Base-by-base conservation (phyloP, 176 grass and related monocot species). In the Tillandsia leiboldiana region DNA sequence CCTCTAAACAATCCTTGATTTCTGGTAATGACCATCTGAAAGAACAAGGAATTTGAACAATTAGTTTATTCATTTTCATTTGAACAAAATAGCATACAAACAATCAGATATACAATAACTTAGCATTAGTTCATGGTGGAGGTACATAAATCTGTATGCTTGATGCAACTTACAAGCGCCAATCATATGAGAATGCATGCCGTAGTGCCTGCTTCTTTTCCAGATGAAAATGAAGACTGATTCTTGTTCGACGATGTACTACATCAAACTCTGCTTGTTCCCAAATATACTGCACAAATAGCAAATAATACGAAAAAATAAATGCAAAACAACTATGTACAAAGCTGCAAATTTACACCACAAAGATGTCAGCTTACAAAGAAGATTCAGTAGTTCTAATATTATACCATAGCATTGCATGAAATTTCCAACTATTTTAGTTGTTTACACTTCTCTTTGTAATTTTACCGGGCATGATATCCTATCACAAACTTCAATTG, bases 191-290 rank as follows among this genome's bases (percentile, higher is more conserved):
- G 81, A 97, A 97, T 80, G 93, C 93, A 87, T 97, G 83, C 18
- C 89, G 79, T 49, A 97, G 12, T 74, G 78, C 83, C 76, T 77
- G 80, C 68, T 90, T 91, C 71, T 87, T 97, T 71, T 86, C 84
- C 50, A 82, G 76, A 82, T 92, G 89, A 70, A 97, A 97, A 70
- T 92, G 89, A 47, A 97, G 83, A 70, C 93, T 97, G 75, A 90
- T 92, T 82, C 76, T 97, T 85, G 89, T 97, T 80, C 67, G 80
- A 3, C 74, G 84, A 75, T 86, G 87, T 77, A 97, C 51, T 48
- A 97, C 84, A 85, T 97, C 84, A 80, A 97, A 97, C 53, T 97
- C 89, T 79, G 85, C 86, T 86, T 97, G 86, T 77, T 97, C 89
- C 86, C 89, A 97, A 51, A 92, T 85, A 87, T 97, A 90, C 84